A percentile compares a stretch with the other conserved stretches of the same genome.
Conservation (phyloP, 2,329 filamentous ascomycete species). For the Alternaria sp. region DNA sequence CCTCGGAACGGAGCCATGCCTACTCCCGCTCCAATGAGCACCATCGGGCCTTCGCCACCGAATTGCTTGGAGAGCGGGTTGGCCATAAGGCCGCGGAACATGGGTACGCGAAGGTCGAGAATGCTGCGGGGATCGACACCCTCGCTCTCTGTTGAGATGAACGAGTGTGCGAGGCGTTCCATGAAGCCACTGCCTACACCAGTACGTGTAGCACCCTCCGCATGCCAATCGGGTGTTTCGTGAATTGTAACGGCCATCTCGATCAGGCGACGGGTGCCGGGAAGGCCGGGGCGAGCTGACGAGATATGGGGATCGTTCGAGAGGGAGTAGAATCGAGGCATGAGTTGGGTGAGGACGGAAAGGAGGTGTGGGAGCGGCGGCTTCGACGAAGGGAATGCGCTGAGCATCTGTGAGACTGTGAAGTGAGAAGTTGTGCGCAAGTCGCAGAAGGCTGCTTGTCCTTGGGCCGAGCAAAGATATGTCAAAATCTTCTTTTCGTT, state of each 20-base stretch:
- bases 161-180: conserved; percentile 80
- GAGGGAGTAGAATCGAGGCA: conserved; percentile 98
- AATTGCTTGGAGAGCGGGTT: conserved; percentile 95
- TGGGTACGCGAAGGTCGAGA: conserved; percentile 80
- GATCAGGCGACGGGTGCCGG: conserved; percentile 77
- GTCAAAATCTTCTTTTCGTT: conserved; percentile 89
- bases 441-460: conserved; percentile 92
- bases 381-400: conserved; percentile 90
- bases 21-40: conserved; percentile 94
- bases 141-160: conserved; percentile 72
- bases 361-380: conserved; percentile 86
- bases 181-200: conserved; percentile 94
- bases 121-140: conserved; percentile 56
- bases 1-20: conserved; percentile 97
- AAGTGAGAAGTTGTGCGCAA: conserved; percentile 86
- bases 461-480: conserved; percentile 88
- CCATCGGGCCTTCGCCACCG: conserved; percentile 93
- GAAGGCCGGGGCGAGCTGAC: conserved; percentile 72
- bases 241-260: conserved; percentile 98
- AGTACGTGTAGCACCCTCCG: conserved; percentile 68
- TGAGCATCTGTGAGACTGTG: conserved; percentile 83
- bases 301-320: conserved; percentile 93
- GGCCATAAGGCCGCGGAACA: conserved; percentile 98
- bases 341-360: conserved; percentile 82
- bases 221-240: conserved; percentile 81